Percentiles rank a stretch among this genome's conserved stretches.
These are phyloP conservation scores for Chaetomium fimeti DNA, from an alignment of 495 filamentous ascomycete genomes.

Conservation along the genomic window DNA sequence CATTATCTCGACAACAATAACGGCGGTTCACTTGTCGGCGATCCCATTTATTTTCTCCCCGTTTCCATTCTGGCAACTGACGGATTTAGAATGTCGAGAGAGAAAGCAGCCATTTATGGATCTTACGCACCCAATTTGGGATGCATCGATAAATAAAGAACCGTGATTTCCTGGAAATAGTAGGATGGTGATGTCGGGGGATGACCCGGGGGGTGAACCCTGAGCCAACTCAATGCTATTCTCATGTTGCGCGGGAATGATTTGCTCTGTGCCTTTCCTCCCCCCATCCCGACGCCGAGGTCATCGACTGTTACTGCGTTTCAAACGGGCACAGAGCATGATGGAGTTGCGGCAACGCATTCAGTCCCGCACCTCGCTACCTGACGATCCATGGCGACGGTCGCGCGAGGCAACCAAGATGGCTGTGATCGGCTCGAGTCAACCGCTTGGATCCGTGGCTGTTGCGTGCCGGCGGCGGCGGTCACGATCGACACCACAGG, in stretches of 20 bases:
- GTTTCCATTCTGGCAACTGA: constrained; percentile 15
- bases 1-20: constrained; percentile 18
- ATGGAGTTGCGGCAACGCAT: constrained; percentile 22
- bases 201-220: too few species aligned
- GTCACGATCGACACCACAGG: constrained; percentile 12
- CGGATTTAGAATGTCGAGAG: neutral
- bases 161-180: constrained; percentile 20
- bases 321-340: constrained; percentile 18
- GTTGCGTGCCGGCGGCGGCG: too few species aligned
- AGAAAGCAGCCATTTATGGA: neutral
- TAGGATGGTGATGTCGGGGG: too few species aligned
- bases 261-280: constrained; percentile 28
- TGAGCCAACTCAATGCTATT: constrained; percentile 31
- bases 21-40: neutral
- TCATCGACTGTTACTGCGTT: neutral
- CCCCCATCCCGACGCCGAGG: constrained; percentile 10
- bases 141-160: constrained; percentile 21
- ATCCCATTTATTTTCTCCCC: constrained; percentile 1
- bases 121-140: constrained; percentile 7
- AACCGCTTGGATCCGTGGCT: constrained; percentile 7
- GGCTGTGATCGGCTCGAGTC: constrained; percentile 17
- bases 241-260: constrained; percentile 21
- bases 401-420: constrained; percentile 10
- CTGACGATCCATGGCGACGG: constrained; percentile 20
- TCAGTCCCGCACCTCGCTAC: constrained; percentile 27